These are phyloP conservation scores for Prunella vulgaris DNA, from an alignment of 257 asterid species.

Conservation along the genomic window DNA sequence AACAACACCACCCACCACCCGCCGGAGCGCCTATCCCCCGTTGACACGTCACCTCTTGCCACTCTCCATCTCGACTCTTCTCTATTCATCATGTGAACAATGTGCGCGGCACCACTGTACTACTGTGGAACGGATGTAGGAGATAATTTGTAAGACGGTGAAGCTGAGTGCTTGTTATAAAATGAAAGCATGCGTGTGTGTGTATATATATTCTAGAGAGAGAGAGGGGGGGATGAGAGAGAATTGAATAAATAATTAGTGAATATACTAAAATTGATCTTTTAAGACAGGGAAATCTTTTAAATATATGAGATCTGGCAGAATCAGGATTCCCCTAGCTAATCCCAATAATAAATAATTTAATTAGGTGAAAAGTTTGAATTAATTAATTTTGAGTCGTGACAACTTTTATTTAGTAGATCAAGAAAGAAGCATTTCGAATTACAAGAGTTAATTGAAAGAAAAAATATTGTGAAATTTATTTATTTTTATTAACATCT, in stretches of 20 bases:
- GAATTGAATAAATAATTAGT: background rate
- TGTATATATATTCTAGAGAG: background rate
- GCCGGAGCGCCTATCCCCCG: constrained; percentile 17
- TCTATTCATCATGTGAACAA: constrained; percentile 16
- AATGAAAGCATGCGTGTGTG: background rate
- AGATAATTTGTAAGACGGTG: background rate
- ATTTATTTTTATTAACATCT: no score
- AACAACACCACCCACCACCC: constrained; percentile 40
- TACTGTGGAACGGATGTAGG: background rate
- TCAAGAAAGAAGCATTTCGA: background rate
- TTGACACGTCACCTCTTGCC: background rate
- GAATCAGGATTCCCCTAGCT: constrained; percentile 31
- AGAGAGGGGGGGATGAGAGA: background rate
- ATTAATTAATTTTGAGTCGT: background rate
- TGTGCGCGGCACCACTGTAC: background rate
- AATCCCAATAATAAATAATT: constrained; percentile 19
- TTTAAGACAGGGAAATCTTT: constrained; percentile 29
- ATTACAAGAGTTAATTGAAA: background rate
- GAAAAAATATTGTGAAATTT: background rate
- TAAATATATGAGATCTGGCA: constrained; percentile 33
- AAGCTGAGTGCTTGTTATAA: background rate
- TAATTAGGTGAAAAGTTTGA: background rate
- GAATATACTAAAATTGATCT: constrained; percentile 8
- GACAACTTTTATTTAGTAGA: background rate
- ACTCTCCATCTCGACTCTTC: constrained; percentile 13